These are phyloP conservation scores for Chrysosporium queenslandicum DNA, from an alignment of 2,329 filamentous ascomycete species.

Conservation along the genomic window DNA sequence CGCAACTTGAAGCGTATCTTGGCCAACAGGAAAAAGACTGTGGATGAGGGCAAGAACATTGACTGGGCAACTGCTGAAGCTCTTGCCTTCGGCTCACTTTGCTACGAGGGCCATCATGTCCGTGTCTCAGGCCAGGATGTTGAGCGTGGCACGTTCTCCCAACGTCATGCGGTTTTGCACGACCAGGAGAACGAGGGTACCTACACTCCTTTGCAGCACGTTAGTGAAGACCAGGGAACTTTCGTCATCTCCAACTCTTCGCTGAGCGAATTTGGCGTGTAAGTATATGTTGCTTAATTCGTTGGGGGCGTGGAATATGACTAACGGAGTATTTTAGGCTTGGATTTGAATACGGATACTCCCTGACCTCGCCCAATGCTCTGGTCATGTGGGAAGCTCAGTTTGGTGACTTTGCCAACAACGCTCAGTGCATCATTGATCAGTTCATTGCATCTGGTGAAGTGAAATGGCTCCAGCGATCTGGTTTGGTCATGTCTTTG, in stretches of 20 bases:
- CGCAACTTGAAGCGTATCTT: slow-evolving; percentile 97
- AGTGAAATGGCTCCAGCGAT: slow-evolving; percentile 97
- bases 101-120: slow-evolving; percentile 89
- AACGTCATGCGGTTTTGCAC: slow-evolving; percentile 93
- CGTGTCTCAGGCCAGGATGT: slow-evolving; percentile 98
- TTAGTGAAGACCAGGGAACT: slow-evolving; percentile 83
- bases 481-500: slow-evolving; percentile 88
- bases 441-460: slow-evolving; percentile 98
- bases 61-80: slow-evolving; percentile 97
- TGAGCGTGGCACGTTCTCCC: slow-evolving; percentile 97
- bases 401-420: slow-evolving; percentile 99
- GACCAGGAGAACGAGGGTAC: slow-evolving; percentile 92
- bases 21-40: slow-evolving; percentile 76
- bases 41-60: slow-evolving; percentile 84
- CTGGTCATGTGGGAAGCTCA: slow-evolving; percentile 99
- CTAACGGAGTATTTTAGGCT: slow-evolving; percentile 57
- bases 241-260: slow-evolving; percentile 98
- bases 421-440: slow-evolving; percentile 96
- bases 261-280: slow-evolving; percentile 58
- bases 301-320: background rate
- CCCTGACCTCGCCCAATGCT: slow-evolving; percentile 88
- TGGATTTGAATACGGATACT: slow-evolving; percentile 98
- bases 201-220: slow-evolving; percentile 81
- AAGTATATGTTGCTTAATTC: slow-evolving; percentile 27
- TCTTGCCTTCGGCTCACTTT: slow-evolving; percentile 83